Base-by-base conservation (phyloP, 2,329 filamentous ascomycete species). In the Massarina eburnea region DNA sequence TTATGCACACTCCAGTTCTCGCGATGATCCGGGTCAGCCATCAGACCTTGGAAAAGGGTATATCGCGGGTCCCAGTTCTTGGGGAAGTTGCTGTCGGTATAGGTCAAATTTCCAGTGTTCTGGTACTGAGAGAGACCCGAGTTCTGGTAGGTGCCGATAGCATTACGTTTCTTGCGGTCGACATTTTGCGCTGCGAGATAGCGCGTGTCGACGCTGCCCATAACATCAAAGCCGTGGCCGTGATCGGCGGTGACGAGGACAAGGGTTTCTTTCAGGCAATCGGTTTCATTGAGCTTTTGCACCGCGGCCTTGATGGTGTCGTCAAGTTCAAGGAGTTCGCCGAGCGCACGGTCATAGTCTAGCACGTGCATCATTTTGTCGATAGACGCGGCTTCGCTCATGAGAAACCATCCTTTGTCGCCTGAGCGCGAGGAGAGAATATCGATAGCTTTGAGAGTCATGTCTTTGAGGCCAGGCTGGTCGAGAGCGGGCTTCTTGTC, bases 321-420 rank as follows among this genome's bases (percentile, higher is more conserved):
- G 63, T 95, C 89, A 26, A 95, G 80, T 73, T 95, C 89, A 32
- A 95, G 81, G 1, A 95, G 82, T 59, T 95, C 89, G 43, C 87
- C 89, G 0, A 95, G 82, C 1, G 89, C 87, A 43, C 89, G 87
- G 72, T 94, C 88, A 67, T 94, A 94, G 73, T 94, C 89, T 17
- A 94, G 80, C 1, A 55, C 69, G 73, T 95, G 89, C 89, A 95
- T 94, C 78, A 89, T 86, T 78, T 95, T 95, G 73, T 94, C 89
- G 57, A 95, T 88, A 2, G 84, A 89, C 14, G 89, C 89, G 20
- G 86, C 89, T 70, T 95, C 89, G 10, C 84, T 84, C 89, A 95
- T 94, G 62, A 95, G 78, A 78, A 94, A 90, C 80, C 87, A 95
- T 5, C 89, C 89, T 48, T 88, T 80, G 46, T 86, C 79, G 26